phyloP scores from a whole-genome alignment of 305 asterid species.

The Stenogyne calaminthoides region DNA sequence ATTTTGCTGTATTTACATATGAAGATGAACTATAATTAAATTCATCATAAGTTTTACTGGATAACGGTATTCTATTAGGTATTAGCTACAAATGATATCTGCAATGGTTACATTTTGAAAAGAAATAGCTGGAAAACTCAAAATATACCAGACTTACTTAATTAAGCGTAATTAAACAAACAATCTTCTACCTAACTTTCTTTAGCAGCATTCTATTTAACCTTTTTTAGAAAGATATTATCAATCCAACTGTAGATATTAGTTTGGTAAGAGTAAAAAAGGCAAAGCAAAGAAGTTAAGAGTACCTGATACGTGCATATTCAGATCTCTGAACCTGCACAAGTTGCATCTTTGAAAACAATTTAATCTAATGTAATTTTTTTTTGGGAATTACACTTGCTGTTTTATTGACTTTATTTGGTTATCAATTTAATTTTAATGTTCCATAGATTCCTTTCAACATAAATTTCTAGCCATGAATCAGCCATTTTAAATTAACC shows the following conservation, averaged over 20 bases:
- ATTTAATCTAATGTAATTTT: neutral
- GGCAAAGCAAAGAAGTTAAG: neutral
- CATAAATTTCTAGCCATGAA: neutral
- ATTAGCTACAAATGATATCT: too few species aligned
- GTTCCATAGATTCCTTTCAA: neutral
- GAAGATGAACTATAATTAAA: too few species aligned
- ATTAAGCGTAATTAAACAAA: too few species aligned
- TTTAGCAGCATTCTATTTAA: too few species aligned
- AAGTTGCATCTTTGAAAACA: neutral
- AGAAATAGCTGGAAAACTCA: neutral
- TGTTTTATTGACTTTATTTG: neutral
- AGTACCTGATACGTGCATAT: neutral
- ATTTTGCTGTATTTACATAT: too few species aligned
- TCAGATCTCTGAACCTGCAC: neutral
- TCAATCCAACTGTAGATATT: neutral
- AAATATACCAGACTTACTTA: too few species aligned
- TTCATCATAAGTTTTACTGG: neutral
- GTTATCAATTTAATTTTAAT: neutral
- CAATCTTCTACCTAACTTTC: too few species aligned
- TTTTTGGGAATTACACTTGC: neutral
- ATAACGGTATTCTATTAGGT: neutral
- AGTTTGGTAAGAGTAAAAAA: neutral
- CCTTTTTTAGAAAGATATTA: neutral
- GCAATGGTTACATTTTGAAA: neutral
- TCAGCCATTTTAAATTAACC: too few species aligned